phyloP scores from a whole-genome alignment of 2,329 filamentous ascomycete genomes.

The Raffaelea arxii region DNA sequence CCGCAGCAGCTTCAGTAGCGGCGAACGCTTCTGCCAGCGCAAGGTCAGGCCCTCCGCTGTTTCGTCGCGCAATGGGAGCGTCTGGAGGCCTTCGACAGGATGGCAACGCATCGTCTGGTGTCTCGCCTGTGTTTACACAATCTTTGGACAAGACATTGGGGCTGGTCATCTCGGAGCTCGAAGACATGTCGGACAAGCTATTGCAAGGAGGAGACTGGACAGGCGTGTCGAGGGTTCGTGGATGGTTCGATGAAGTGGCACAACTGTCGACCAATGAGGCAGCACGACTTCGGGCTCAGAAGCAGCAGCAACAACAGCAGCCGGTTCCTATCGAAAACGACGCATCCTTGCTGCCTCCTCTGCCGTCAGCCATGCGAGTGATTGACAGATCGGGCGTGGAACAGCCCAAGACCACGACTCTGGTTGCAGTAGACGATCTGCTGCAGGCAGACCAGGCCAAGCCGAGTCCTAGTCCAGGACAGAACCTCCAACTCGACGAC shows the following conservation, averaged over 20 bases:
- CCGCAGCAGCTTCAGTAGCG: constrained; percentile 2
- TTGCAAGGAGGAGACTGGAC: constrained; percentile 12
- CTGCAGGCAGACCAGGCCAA: background rate
- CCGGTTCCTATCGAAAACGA: too few species aligned
- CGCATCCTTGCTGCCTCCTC: too few species aligned
- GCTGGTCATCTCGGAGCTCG: constrained; percentile 9
- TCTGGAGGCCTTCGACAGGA: too few species aligned
- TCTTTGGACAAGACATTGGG: constrained; percentile 9
- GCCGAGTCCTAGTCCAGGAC: background rate
- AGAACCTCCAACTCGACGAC: background rate
- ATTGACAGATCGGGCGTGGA: too few species aligned
- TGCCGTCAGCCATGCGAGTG: too few species aligned
- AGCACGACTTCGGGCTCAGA: background rate
- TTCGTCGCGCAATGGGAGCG: background rate
- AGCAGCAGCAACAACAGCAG: too few species aligned
- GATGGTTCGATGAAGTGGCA: constrained; percentile 6
- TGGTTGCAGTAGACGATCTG: constrained; percentile 3
- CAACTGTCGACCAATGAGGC: constrained; percentile 2
- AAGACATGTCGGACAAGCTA: constrained; percentile 12
- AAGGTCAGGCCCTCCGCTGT: background rate
- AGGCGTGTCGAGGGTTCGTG: constrained; percentile 3
- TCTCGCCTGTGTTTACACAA: constrained; percentile 5
- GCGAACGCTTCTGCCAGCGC: background rate
- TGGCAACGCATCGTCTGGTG: too few species aligned
- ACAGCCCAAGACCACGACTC: too few species aligned